Evolutionary conservation across 2,329 filamentous ascomycete genomes (phyloP).

Genomic region (Paraphoma chrysanthemicola): DNA sequence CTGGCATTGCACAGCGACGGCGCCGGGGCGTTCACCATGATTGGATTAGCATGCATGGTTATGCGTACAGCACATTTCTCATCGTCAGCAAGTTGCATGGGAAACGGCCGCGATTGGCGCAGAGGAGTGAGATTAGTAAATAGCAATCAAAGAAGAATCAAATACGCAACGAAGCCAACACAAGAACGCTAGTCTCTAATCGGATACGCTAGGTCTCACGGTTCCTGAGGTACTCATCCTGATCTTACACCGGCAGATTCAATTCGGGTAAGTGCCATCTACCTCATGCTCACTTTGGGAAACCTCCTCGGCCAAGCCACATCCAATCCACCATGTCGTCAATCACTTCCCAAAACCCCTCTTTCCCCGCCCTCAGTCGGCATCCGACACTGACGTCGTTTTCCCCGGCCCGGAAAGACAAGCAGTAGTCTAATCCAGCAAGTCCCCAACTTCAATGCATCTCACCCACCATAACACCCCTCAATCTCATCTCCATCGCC

Average conservation of each 20-base stretch:
- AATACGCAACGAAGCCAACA: background rate
- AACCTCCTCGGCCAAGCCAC: too few relatives aligned
- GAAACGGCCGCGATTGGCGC: background rate
- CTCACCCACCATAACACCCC: background rate
- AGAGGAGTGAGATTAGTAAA: background rate
- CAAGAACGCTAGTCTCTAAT: too few relatives aligned
- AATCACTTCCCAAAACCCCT: background rate
- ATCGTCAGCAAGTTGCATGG: background rate
- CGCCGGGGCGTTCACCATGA: conserved; percentile 3
- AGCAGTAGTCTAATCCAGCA: background rate
- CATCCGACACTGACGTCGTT: background rate
- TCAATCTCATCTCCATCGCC: too few relatives aligned
- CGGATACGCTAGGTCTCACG: too few relatives aligned
- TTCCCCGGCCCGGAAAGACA: background rate
- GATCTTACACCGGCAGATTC: too few relatives aligned
- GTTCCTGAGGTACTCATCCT: too few relatives aligned
- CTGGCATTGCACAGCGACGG: conserved; percentile 10
- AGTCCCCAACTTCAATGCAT: background rate
- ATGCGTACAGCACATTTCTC: background rate
- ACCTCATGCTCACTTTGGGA: too few relatives aligned
- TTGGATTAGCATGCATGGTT: background rate
- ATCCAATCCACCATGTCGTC: background rate
- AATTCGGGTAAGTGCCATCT: too few relatives aligned
- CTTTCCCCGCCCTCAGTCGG: background rate
- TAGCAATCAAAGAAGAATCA: background rate